phyloP scores from a whole-genome alignment of 148 eudicot species.

The Vaccinium darrowii region DNA sequence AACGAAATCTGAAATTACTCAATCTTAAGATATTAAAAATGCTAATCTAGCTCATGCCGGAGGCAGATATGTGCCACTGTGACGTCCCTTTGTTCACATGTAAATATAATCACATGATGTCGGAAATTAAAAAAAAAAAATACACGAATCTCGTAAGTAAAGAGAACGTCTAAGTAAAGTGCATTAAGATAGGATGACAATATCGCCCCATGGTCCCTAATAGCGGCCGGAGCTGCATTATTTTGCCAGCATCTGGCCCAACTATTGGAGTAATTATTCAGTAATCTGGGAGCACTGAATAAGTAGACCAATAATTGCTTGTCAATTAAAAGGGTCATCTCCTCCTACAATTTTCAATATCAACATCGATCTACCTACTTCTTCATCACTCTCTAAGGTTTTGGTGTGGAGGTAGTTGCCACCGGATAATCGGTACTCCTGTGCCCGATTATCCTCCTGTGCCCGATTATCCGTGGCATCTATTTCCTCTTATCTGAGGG shows the following conservation, averaged over 20 bases:
- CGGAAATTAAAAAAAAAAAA: no score
- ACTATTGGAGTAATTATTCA: no score
- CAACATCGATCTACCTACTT: constrained; percentile 18
- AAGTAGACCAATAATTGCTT: constrained; percentile 18
- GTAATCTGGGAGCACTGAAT: no score
- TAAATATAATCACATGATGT: no score
- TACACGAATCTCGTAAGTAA: no score
- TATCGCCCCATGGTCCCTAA: constrained; percentile 27
- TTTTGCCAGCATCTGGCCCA: constrained; percentile 31
- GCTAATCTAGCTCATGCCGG: no score
- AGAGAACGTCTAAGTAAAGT: no score
- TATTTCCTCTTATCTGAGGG: constrained; percentile 51
- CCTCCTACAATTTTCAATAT: constrained; percentile 19
- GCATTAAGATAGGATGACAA: no score
- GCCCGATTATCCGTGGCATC: not conserved
- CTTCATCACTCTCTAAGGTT: constrained; percentile 15
- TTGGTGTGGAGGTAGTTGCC: constrained; percentile 17
- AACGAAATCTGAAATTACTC: not conserved
- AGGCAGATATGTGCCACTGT: no score
- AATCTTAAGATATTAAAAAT: no score
- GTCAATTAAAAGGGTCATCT: constrained; percentile 14
- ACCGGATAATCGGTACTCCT: constrained; percentile 7
- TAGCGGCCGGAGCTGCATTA: constrained; percentile 31
- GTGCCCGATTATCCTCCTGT: not conserved
- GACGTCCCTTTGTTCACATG: not conserved